Conservation (phyloP, 169 alveolate species). For the Besnoitia besnoiti region DNA sequence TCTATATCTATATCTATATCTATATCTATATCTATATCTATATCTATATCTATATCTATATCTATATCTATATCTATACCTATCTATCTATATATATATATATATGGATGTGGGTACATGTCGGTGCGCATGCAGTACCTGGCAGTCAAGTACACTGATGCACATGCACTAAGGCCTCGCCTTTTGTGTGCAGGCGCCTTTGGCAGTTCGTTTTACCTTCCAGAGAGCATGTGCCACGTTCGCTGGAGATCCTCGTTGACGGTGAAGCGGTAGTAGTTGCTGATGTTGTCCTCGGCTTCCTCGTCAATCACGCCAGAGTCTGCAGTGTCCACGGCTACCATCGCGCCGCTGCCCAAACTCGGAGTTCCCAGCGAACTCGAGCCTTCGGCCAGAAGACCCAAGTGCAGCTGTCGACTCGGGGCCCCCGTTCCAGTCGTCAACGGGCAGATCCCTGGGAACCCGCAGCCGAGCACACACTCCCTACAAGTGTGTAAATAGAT, state of each 20-base stretch:
- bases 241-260: constrained; percentile 49
- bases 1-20: background rate
- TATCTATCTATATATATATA: no score
- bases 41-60: background rate
- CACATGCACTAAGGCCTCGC: no score
- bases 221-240: background rate
- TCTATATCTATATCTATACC: background rate
- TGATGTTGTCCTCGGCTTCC: constrained; percentile 18
- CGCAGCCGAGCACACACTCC: background rate
- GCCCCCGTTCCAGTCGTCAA: constrained; percentile 45
- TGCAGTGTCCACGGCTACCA: background rate
- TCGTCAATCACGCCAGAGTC: constrained; percentile 45
- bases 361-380: constrained; percentile 31
- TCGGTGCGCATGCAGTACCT: no score
- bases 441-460: background rate
- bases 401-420: constrained; percentile 59
- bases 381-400: constrained; percentile 46
- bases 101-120: background rate
- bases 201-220: background rate
- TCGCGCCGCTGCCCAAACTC: no score
- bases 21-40: background rate
- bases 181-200: no score
- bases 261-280: background rate
- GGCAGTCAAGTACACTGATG: background rate
- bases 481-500: no score